phyloP scores from a whole-genome alignment of 352 stramenopile species.

The Pelagophyceae sp. region DNA sequence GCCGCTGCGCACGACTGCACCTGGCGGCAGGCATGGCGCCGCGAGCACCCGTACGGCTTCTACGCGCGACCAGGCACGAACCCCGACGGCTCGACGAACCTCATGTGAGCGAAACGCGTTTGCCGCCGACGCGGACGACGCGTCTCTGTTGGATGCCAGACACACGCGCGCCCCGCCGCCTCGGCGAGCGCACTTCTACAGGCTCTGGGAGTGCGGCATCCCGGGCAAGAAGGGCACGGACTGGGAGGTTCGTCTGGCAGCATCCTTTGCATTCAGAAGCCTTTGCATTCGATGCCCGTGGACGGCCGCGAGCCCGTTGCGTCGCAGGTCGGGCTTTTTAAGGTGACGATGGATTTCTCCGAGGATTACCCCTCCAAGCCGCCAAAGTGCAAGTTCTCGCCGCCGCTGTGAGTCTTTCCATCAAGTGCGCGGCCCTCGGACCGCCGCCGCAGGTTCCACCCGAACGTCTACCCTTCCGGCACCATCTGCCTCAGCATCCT shows the following conservation, averaged over 20 bases:
- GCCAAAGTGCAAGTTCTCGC: slow-evolving; percentile 94
- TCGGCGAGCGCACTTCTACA: too few relatives aligned
- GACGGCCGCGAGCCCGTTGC: background rate
- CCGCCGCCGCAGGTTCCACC: too few relatives aligned
- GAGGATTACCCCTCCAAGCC: slow-evolving; percentile 91
- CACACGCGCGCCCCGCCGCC: too few relatives aligned
- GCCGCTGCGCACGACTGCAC: too few relatives aligned
- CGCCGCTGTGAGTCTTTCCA: slow-evolving; percentile 93
- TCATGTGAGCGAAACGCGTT: too few relatives aligned
- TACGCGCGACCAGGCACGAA: slow-evolving; percentile 81
- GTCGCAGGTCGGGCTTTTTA: slow-evolving; percentile 77
- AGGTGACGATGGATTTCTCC: slow-evolving; percentile 88
- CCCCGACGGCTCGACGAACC: slow-evolving; percentile 86
- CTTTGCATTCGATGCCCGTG: too few relatives aligned
- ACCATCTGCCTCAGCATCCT: slow-evolving; percentile 96
- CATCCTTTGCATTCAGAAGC: too few relatives aligned
- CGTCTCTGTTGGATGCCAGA: too few relatives aligned
- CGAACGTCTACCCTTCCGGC: slow-evolving; percentile 88
- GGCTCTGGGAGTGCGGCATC: slow-evolving; percentile 92
- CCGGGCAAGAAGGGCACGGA: slow-evolving; percentile 87
- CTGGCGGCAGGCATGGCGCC: too few relatives aligned
- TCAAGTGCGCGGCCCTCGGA: too few relatives aligned
- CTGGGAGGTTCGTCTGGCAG: slow-evolving; percentile 73
- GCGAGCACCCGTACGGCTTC: slow-evolving; percentile 89
- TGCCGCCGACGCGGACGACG: too few relatives aligned